Evolutionary conservation across 1,284 basidiomycete species (phyloP).

Genomic region (Phellinidium pouzarii): DNA sequence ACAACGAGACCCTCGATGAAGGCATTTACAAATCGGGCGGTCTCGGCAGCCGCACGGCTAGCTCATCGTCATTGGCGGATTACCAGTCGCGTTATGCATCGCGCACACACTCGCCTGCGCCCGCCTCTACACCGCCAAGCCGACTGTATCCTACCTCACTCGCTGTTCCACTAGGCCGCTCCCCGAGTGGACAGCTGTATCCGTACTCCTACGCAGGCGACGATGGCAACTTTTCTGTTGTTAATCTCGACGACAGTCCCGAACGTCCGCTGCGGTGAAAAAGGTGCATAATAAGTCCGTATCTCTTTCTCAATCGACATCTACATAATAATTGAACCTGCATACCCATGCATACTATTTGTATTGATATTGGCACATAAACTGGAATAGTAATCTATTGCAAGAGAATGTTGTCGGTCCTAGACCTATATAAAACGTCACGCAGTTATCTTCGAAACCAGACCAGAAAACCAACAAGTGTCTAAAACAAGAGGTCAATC

Average conservation of each 20-base stretch:
- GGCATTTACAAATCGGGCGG: conserved; percentile 1
- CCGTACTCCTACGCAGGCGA: not conserved
- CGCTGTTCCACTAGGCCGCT: not conserved
- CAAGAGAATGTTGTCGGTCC: not conserved
- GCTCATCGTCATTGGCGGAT: conserved; percentile 12
- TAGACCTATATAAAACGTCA: no score
- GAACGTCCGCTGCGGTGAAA: not conserved
- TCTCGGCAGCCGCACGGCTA: conserved; percentile 7
- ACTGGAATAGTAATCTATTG: not conserved
- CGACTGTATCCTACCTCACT: conserved; percentile 3
- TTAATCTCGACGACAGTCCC: conserved; percentile 12
- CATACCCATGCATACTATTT: conserved; percentile 2
- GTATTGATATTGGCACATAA: not conserved
- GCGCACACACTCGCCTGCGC: conserved; percentile 14
- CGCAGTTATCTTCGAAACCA: no score
- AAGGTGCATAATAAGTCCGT: not conserved
- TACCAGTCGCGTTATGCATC: conserved; percentile 16
- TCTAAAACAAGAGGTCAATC: no score
- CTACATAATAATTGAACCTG: not conserved
- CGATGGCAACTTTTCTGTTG: conserved; percentile 3
- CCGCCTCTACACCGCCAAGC: conserved; percentile 2
- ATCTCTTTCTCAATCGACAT: not conserved
- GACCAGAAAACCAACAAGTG: no score
- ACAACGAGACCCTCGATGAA: conserved; percentile 12
- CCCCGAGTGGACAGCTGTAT: conserved; percentile 2